Conservation (phyloP, 2,329 filamentous ascomycete genomes). For the Calonectria hawksworthii region DNA sequence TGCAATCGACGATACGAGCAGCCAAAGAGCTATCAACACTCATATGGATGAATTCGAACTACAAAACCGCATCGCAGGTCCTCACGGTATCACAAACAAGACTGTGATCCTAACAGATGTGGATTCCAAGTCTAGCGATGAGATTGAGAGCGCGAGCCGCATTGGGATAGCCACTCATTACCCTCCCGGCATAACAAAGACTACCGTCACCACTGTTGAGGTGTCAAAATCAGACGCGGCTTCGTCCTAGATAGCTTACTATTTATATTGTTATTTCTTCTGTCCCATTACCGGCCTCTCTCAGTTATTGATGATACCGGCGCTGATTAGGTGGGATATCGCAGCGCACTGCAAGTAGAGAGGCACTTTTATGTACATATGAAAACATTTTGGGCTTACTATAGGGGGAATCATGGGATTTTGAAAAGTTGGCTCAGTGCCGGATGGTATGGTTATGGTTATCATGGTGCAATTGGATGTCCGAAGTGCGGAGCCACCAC, state of each 20-base stretch:
- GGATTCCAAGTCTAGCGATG: conserved; percentile 44
- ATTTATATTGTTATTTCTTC: neutral
- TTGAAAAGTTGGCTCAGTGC: neutral
- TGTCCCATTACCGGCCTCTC: neutral
- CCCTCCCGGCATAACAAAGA: conserved; percentile 45
- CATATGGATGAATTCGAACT: conserved; percentile 45
- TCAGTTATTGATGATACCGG: neutral
- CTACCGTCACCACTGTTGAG: conserved; percentile 46
- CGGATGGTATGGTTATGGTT: neutral
- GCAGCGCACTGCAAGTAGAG: neutral
- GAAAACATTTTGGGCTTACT: neutral
- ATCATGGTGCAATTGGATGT: neutral
- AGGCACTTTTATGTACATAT: neutral
- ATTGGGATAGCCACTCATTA: conserved; percentile 14
- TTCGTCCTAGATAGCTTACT: neutral
- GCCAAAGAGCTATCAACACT: conserved; percentile 46
- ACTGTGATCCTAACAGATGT: conserved; percentile 39
- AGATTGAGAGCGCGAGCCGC: conserved; percentile 41
- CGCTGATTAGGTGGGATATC: neutral
- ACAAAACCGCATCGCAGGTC: conserved; percentile 33
- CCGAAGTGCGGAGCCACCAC: neutral
- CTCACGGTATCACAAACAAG: conserved; percentile 26
- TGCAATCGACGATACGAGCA: conserved; percentile 43
- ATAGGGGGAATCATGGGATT: neutral
- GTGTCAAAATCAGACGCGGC: conserved; percentile 27